Base-by-base conservation (phyloP, 2,329 filamentous ascomycete species). In the Keithomyces neogunnii region DNA sequence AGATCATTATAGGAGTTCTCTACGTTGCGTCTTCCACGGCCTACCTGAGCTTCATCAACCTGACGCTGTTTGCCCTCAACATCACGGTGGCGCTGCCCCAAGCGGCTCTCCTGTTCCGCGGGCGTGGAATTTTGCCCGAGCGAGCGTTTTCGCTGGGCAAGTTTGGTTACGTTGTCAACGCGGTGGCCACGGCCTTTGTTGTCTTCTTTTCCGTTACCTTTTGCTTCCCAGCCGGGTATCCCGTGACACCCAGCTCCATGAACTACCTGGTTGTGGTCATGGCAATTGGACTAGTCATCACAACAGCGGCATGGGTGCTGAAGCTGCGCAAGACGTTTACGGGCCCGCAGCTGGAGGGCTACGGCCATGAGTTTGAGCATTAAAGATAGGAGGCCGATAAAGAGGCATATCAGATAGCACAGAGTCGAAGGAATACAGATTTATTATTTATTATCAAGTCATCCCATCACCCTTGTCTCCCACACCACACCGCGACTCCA, bases 251-350 rank as follows among this genome's bases (percentile, higher is more conserved):
- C 0, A 50, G 49, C 9, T 61, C 60, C 0, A 62, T 62, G 60
- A 62, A 62, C 47, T 62, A 62, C 31, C 36, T 62, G 3, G 54
- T 60, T 13, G 59, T 62, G 0, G 60, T 62, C 1, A 59, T 62
- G 56, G 57, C 57, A 3, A 53, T 59, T 3, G 59, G 58, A 1
- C 43, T 61, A 1, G 3, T 56, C 2, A 38, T 62, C 2, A 62
- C 57, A 1, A 54, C 57, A 3, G 48, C 11, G 0, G 47, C 55
- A 6, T 62, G 60, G 59, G 33, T 11, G 6, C 11, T 35, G 6
- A 35, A 35, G 11, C 33, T 35, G 33, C 33, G 33, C 3, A 58
- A 56, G 45, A 59, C 54, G 0, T 61, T 61, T 48, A 59, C 57
- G 6, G 59, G 59, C 0, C 59, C 59, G 1, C 54, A 53, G 26